Conservation (phyloP, 768 basidiomycete genomes). For the Amylocystis lapponica region DNA sequence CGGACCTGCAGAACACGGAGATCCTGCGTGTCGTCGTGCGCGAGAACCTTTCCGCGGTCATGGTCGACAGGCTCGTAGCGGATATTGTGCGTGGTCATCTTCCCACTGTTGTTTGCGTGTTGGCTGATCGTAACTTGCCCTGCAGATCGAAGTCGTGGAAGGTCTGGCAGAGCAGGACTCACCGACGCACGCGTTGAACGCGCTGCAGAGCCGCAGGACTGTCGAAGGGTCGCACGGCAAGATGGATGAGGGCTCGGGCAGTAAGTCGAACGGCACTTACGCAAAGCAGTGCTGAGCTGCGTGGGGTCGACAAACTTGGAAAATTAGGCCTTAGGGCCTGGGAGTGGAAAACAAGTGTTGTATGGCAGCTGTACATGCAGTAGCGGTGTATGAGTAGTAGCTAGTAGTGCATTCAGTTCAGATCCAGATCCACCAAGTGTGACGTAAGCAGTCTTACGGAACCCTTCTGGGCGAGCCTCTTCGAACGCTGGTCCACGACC, state of each 20-base stretch:
- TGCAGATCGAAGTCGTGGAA: constrained; percentile 61
- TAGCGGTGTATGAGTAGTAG: too few species aligned
- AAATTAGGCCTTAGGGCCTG: too few species aligned
- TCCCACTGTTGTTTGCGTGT: constrained; percentile 1
- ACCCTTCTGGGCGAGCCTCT: too few species aligned
- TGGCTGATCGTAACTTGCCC: not conserved
- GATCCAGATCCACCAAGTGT: too few species aligned
- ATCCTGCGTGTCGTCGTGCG: constrained; percentile 59
- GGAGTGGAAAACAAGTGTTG: too few species aligned
- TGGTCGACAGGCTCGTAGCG: constrained; percentile 46
- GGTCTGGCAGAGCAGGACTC: constrained; percentile 42
- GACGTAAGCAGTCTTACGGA: too few species aligned
- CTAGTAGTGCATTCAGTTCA: too few species aligned
- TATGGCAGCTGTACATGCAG: too few species aligned
- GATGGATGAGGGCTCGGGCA: constrained; percentile 43
- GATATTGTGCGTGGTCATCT: constrained; percentile 51
- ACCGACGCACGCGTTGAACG: constrained; percentile 45
- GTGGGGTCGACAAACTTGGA: not conserved
- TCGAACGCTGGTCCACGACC: too few species aligned
- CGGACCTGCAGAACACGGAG: constrained; percentile 42
- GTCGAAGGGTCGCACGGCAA: constrained; percentile 39
- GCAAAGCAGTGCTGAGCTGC: constrained; percentile 56
- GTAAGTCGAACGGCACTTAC: constrained; percentile 53
- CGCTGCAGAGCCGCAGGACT: constrained; percentile 28
- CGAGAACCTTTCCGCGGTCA: constrained; percentile 47